A percentile compares a stretch with the other conserved stretches of the same genome.
Conservation (phyloP, 2,329 filamentous ascomycete species). For the Colletotrichum sp. region DNA sequence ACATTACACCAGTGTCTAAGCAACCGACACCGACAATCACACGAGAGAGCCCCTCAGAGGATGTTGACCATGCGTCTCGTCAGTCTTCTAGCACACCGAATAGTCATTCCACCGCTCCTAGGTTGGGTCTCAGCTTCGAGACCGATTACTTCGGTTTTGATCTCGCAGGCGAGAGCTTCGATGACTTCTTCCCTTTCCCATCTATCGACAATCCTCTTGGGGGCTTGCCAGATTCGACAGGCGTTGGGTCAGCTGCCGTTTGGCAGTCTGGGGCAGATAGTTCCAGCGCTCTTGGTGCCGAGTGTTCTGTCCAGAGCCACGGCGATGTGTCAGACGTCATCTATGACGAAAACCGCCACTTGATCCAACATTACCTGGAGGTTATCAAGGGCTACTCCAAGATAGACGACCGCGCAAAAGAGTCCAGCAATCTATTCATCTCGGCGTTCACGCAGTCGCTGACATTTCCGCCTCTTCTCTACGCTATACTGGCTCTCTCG, state of each 20-base stretch:
- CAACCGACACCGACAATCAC: background rate
- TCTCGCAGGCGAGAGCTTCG: background rate
- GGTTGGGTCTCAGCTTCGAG: background rate
- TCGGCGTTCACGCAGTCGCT: background rate
- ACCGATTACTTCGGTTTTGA: background rate
- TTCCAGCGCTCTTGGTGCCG: rapidly evolving
- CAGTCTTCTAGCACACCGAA: background rate
- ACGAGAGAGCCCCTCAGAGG: rapidly evolving
- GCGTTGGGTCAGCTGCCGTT: background rate
- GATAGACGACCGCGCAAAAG: background rate
- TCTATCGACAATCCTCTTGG: rapidly evolving
- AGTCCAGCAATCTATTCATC: background rate
- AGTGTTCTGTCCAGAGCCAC: background rate
- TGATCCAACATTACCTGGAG: background rate
- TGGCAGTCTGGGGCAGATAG: background rate
- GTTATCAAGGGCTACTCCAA: background rate
- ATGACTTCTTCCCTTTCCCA: background rate
- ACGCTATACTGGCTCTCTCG: background rate
- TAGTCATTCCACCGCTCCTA: rapidly evolving
- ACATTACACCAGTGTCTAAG: background rate
- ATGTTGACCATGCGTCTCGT: background rate
- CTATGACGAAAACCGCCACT: background rate
- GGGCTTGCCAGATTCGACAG: rapidly evolving
- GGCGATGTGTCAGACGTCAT: background rate
- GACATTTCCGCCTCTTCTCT: background rate